Evolutionary conservation across 228 moss, liverwort and hornwort genomes (phyloP).

Genomic region (Sphagnum fallax): DNA sequence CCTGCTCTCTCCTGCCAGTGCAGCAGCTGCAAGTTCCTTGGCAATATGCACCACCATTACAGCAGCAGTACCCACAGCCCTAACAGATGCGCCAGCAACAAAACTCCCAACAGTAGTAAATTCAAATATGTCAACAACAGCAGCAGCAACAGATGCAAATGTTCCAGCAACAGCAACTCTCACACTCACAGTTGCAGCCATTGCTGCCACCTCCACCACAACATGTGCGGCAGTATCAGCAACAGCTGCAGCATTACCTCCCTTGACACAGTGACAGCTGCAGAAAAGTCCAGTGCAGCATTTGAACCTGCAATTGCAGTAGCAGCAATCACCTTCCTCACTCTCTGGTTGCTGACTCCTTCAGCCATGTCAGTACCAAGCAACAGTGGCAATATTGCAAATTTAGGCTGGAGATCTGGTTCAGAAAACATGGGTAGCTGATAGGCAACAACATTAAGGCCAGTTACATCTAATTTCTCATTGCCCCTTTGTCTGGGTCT

Average conservation of each 20-base stretch:
- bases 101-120: not conserved
- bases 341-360: slow-evolving; percentile 17
- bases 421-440: slow-evolving; percentile 12
- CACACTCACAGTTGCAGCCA: slow-evolving; percentile 14
- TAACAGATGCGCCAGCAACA: not conserved
- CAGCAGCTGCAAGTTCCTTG: slow-evolving; percentile 6
- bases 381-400: slow-evolving; percentile 12
- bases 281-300: not conserved
- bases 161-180: slow-evolving; percentile 5
- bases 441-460: slow-evolving; percentile 12
- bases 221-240: slow-evolving; percentile 21
- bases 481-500: slow-evolving; percentile 8
- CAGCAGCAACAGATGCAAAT: not conserved
- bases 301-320: slow-evolving; percentile 3
- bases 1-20: slow-evolving; percentile 4
- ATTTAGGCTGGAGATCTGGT: slow-evolving; percentile 21
- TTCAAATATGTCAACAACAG: not conserved
- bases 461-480: slow-evolving; percentile 9
- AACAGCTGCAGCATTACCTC: slow-evolving; percentile 8
- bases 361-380: slow-evolving; percentile 18
- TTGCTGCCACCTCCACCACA: not conserved
- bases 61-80: slow-evolving; percentile 9
- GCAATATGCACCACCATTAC: slow-evolving; percentile 15
- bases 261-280: not conserved
- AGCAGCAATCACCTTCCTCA: not conserved